Evolutionary conservation across 495 filamentous ascomycete genomes (phyloP), one percentile per base, ranked within the genome.

Genomic region (Aspergillus coremiiformis): DNA sequence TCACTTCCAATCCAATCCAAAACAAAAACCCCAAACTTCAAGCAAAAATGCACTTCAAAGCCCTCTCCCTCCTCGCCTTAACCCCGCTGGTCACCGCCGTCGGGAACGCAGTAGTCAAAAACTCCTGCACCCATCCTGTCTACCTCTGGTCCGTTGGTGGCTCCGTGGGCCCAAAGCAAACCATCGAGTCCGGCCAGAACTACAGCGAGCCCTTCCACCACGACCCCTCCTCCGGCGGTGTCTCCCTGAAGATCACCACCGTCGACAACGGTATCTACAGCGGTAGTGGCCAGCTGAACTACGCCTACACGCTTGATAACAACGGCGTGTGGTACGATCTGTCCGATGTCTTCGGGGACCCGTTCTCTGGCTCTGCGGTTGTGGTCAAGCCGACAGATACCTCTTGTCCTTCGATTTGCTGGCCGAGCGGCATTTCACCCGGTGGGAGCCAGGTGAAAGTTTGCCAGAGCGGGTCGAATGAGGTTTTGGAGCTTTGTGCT

Each of bases 71-170:
- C 19, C 46, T 56, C 23, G 57, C 61, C 8, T 49, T 74, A 24
- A 51, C 62, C 21, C 61, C 69, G 10, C 47, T 70, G 9, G 63
- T 54, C 44, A 63, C 55, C 39, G 77, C 80, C 39, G 61, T 77
- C 41, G 78, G 79, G 59, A 64, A 66, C 44, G 80, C 80, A 44
- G 48, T 69, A 44, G 76, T 83, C 9, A 51, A 66, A 49, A 83
- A 83, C 66, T 71, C 72, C 45, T 82, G 77, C 68, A 12, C 48
- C 50, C 27, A 42, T 47, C 53, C 69, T 22, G 69, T 81, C 39
- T 78, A 80, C 55, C 59, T 81, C 50, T 82, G 79, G 79, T 78
- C 78, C 11, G 80, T 83, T 39, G 79, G 76, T 45, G 51, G 59
- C 48, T 48, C 65, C n/a, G 61, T 81, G 49, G 63, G 67, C 21